These are phyloP conservation scores for Noccaea bulbosa DNA, from an alignment of 345 rosid genomes.

Conservation along the genomic window DNA sequence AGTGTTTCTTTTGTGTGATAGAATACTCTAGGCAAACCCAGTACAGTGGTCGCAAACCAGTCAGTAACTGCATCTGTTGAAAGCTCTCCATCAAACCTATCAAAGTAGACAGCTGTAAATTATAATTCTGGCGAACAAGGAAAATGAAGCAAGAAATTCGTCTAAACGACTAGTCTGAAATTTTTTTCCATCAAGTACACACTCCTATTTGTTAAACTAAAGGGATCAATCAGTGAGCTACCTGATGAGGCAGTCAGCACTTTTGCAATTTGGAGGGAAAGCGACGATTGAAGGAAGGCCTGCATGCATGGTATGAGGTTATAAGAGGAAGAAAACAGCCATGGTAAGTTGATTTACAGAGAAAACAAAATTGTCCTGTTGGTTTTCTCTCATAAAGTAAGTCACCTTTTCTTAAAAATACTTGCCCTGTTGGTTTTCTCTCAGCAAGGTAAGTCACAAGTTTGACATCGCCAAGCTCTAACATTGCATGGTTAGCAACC, in stretches of 20 bases:
- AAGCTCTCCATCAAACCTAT: conserved; percentile 77
- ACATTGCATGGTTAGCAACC: conserved; percentile 72
- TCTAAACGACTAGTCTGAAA: conserved; percentile 12
- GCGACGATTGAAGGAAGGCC: conserved; percentile 84
- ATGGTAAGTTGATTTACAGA: too few relatives aligned
- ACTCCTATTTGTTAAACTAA: background rate
- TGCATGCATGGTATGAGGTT: conserved; percentile 46
- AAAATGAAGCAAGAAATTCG: conserved; percentile 16
- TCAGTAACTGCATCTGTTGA: conserved; percentile 76
- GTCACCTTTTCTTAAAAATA: conserved; percentile 71
- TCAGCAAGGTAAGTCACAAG: conserved; percentile 80
- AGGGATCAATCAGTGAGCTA: conserved; percentile 44
- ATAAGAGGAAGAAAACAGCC: conserved; percentile 12
- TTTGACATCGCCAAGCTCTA: conserved; percentile 73
- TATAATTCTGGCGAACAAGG: background rate
- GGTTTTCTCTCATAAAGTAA: too few relatives aligned
- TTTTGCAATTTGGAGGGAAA: conserved; percentile 75
- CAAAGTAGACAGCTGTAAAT: conserved; percentile 18
- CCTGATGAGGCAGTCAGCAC: conserved; percentile 69
- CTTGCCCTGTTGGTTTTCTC: conserved; percentile 75
- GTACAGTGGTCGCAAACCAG: conserved; percentile 79
- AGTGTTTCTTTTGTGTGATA: conserved; percentile 83
- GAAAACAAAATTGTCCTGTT: too few relatives aligned
- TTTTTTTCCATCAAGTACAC: too few relatives aligned
- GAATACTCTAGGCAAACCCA: conserved; percentile 81